A percentile compares a stretch with the other conserved stretches of the same genome.
phyloP scores from a whole-genome alignment of 352 stramenopile genomes.

The Pythium angustatum region DNA sequence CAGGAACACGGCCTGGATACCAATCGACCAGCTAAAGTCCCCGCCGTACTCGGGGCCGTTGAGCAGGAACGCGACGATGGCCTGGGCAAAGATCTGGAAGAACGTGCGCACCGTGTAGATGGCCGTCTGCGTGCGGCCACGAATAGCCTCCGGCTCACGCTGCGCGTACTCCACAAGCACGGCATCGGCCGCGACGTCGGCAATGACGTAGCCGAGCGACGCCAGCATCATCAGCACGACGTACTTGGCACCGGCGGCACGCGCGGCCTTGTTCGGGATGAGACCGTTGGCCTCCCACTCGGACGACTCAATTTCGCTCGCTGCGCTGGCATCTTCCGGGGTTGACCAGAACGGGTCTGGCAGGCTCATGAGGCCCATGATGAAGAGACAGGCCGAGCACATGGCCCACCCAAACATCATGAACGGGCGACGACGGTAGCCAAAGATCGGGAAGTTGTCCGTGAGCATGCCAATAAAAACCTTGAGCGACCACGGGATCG shows the following conservation, averaged over 20 bases:
- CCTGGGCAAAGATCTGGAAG: slow-evolving; percentile 29
- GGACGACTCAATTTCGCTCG: slow-evolving; percentile 6
- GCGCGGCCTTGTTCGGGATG: slow-evolving; percentile 26
- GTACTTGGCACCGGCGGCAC: slow-evolving; percentile 29
- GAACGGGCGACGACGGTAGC: slow-evolving; percentile 41
- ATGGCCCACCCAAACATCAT: slow-evolving; percentile 41
- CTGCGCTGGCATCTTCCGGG: slow-evolving; percentile 2
- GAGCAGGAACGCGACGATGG: slow-evolving; percentile 27
- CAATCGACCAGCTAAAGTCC: slow-evolving; percentile 31
- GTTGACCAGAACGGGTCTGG: slow-evolving; percentile 28
- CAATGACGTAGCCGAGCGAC: slow-evolving; percentile 37
- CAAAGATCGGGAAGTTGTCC: slow-evolving; percentile 38
- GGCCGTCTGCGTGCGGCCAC: slow-evolving; percentile 25
- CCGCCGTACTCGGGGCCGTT: slow-evolving; percentile 33
- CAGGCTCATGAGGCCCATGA: slow-evolving; percentile 34
- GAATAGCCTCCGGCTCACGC: slow-evolving; percentile 20
- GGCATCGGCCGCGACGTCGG: slow-evolving; percentile 37
- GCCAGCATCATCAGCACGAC: slow-evolving; percentile 36
- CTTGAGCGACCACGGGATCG: slow-evolving; percentile 43
- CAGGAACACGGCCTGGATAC: slow-evolving; percentile 21
- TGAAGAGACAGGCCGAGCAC: slow-evolving; percentile 22
- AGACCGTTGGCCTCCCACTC: slow-evolving; percentile 19
- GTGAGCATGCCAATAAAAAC: slow-evolving; percentile 40
- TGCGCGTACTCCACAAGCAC: slow-evolving; percentile 33
- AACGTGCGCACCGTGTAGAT: slow-evolving; percentile 29